Conservation (phyloP, 2,329 filamentous ascomycete species). For the Tolypocladium endophyticum region DNA sequence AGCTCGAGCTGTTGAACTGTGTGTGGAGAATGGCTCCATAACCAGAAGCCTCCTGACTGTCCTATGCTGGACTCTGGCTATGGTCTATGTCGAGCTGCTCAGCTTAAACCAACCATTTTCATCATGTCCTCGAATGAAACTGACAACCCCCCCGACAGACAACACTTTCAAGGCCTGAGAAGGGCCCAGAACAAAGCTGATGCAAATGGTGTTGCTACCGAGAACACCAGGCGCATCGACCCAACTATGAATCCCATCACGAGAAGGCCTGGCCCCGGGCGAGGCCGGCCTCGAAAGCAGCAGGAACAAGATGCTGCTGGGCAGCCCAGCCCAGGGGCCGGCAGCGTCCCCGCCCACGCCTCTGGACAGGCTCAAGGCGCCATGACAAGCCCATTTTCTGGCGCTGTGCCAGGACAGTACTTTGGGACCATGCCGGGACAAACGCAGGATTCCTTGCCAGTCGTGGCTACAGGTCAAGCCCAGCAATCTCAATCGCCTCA, state of each 20-base stretch:
- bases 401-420: neutral
- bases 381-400: neutral
- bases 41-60: neutral
- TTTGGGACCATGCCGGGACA: neutral
- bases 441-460: neutral
- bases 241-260: slow-evolving; percentile 48
- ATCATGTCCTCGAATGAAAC: neutral
- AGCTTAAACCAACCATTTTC: neutral
- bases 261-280: slow-evolving; percentile 47
- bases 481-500: neutral
- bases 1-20: neutral
- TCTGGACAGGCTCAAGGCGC: neutral
- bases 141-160: slow-evolving; percentile 23
- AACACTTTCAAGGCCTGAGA: slow-evolving; percentile 51
- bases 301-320: slow-evolving; percentile 10
- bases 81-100: neutral
- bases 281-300: slow-evolving; percentile 41
- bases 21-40: neutral
- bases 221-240: slow-evolving; percentile 31
- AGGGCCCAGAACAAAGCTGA: slow-evolving; percentile 44
- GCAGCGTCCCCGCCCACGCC: neutral
- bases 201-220: slow-evolving; percentile 19
- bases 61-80: neutral
- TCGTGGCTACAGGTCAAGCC: neutral
- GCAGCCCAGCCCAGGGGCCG: slow-evolving; percentile 1